A percentile compares a stretch with the other conserved stretches of the same genome.
phyloP scores from a whole-genome alignment of 768 basidiomycete genomes.

The Hygrocybe punicea region DNA sequence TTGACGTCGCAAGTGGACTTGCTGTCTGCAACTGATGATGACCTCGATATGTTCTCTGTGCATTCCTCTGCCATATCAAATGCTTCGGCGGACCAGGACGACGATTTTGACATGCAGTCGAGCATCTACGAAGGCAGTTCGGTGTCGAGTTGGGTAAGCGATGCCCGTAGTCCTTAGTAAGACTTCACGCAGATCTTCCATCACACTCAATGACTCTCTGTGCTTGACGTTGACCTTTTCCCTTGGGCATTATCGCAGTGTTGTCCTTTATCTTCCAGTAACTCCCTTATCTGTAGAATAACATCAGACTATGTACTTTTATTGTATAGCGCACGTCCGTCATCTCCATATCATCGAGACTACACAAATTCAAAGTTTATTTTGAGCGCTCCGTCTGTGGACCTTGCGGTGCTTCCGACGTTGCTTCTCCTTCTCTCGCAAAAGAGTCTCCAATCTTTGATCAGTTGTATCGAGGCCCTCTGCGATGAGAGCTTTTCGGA shows the following conservation, averaged over 20 bases:
- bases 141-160: neutral
- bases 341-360: neutral
- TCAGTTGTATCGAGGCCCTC: constrained; percentile 4
- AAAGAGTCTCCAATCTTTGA: neutral
- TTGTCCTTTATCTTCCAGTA: neutral
- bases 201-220: neutral
- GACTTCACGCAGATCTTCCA: neutral
- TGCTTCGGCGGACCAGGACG: neutral
- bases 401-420: neutral
- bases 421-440: constrained; percentile 1
- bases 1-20: neutral
- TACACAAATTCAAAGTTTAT: neutral
- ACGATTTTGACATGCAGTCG: neutral
- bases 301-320: neutral
- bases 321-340: neutral
- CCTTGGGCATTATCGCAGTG: neutral
- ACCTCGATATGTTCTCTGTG: constrained; percentile 2
- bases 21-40: constrained; percentile 1
- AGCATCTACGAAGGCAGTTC: neutral
- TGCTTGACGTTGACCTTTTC: neutral
- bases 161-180: neutral
- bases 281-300: neutral
- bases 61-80: neutral
- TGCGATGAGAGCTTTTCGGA: constrained; percentile 2
- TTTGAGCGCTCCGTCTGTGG: neutral